Evolutionary conservation across 352 stramenopile genomes (phyloP).

Genomic region (Phytophthora uliginosa): DNA sequence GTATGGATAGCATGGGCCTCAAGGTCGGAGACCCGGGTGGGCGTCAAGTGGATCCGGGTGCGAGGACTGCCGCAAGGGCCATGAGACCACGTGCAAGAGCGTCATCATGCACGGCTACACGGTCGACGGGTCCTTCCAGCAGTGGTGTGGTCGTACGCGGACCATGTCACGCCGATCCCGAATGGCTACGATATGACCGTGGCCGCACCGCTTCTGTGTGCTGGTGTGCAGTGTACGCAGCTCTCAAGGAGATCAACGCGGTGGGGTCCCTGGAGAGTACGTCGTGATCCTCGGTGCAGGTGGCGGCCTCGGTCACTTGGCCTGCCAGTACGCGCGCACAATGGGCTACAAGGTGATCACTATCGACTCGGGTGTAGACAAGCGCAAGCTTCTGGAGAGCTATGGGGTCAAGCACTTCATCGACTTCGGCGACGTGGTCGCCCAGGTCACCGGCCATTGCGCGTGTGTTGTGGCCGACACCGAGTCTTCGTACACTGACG

Average conservation of each 20-base stretch:
- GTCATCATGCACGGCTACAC: conserved; percentile 51
- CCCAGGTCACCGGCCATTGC: conserved; percentile 62
- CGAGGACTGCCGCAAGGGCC: conserved; percentile 62
- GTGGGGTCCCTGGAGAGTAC: conserved; percentile 44
- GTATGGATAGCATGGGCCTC: conserved; percentile 9
- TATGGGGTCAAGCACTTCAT: conserved; percentile 81
- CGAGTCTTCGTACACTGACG: conserved; percentile 53
- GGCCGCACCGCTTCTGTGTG: conserved; percentile 83
- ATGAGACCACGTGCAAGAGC: conserved; percentile 53
- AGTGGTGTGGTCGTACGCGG: conserved; percentile 74
- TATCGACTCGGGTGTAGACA: conserved; percentile 68
- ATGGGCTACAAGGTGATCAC: conserved; percentile 26
- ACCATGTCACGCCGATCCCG: conserved; percentile 83
- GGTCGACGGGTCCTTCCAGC: conserved; percentile 63
- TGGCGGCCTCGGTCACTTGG: conserved; percentile 66
- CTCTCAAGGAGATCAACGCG: conserved; percentile 68
- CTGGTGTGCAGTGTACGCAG: conserved; percentile 84
- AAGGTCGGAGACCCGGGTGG: conserved; percentile 57
- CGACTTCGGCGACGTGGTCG: conserved; percentile 58
- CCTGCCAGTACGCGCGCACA: conserved; percentile 47
- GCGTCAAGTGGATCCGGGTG: conserved; percentile 61
- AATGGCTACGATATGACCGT: conserved; percentile 49
- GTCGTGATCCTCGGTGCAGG: conserved; percentile 54
- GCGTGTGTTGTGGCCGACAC: conserved; percentile 81
- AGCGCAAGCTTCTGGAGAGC: conserved; percentile 62